Percentiles rank a stretch among this genome's conserved stretches.
Conservation (phyloP, 192 early-diverging fungal species). For the Funneliformis geosporum region DNA sequence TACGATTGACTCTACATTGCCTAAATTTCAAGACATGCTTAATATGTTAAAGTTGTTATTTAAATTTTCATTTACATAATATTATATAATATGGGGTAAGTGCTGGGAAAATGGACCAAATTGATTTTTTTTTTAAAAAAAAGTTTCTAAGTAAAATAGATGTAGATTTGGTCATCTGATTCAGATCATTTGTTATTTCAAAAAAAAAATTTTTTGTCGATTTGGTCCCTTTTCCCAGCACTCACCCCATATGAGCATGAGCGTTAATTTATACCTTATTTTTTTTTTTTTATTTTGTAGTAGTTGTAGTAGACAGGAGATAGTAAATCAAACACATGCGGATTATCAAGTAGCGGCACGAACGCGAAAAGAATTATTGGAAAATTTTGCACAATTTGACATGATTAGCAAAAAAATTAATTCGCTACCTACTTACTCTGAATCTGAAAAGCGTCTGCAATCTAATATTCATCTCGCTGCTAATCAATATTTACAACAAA, state of each 20-base stretch:
- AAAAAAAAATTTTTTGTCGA: no score
- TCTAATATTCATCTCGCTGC: conserved; percentile 63
- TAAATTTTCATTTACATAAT: background rate
- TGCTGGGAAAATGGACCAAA: no score
- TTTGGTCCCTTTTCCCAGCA: no score
- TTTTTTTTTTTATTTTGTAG: no score
- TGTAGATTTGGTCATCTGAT: no score
- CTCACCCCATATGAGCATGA: no score
- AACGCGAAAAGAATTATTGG: conserved; percentile 64
- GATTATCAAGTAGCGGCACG: conserved; percentile 61
- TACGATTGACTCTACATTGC: conserved; percentile 55
- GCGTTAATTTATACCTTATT: background rate
- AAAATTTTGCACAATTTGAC: conserved; percentile 66
- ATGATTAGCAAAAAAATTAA: conserved; percentile 60
- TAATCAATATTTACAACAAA: conserved; percentile 71
- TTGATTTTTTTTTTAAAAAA: no score
- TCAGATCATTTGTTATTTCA: no score
- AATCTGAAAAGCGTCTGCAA: conserved; percentile 59
- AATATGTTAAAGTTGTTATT: conserved; percentile 50
- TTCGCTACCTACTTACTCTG: conserved; percentile 49
- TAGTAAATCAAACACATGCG: conserved; percentile 49
- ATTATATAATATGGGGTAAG: background rate
- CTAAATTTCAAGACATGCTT: conserved; percentile 60
- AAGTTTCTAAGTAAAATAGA: no score
- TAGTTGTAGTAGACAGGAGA: conserved; percentile 26